Base-by-base conservation (phyloP, 2,329 filamentous ascomycete genomes). In the Aspergillus japonicus region DNA sequence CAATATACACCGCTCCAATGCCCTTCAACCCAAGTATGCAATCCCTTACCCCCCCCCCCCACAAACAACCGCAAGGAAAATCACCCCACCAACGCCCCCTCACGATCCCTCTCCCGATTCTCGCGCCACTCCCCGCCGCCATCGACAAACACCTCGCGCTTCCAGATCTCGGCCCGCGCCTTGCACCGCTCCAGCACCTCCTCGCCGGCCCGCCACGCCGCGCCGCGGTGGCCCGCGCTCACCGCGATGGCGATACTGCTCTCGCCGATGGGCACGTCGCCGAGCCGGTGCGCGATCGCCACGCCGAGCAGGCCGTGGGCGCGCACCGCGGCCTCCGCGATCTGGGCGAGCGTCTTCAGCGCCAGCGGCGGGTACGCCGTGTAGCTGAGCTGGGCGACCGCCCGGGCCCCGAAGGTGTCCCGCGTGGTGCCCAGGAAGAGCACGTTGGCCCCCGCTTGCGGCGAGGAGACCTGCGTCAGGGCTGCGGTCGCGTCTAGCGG, bases 241-340 rank as follows among this genome's bases (percentile, higher is more conserved):
- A 97, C 90, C 1, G 91, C 90, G 68, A 98, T 92, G 57, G 96
- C 79, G 62, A 99, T 94, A 72, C 91, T 96, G 78, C 97, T 93
- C 76, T 97, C 91, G n/a, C 88, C 89, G 57, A 98, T 88, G 2
- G 91, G 91, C 16, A 97, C 94, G 21, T 86, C 83, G 0, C 95
- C 95, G 3, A 98, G 82, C 4, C 94, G 86, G 77, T 98, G 95
- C 14, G 90, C 82, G 74, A 98, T 90, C 53, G 89, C 87, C 60
- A 98, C 87, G 7, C 86, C 89, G 42, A 85, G 84, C 19, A 96
- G 83, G 0, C 75, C 77, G 73, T 96, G 87, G 65, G 76, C 69
- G 16, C 77, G 75, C 3, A 93, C 76, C 4, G 80, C 74, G 5
- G 80, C 69, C 51, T 68, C 68, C 10, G 78, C 77, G 52, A 78